phyloP scores from a whole-genome alignment of 345 rosid genomes.

The Cardamine occulta region DNA sequence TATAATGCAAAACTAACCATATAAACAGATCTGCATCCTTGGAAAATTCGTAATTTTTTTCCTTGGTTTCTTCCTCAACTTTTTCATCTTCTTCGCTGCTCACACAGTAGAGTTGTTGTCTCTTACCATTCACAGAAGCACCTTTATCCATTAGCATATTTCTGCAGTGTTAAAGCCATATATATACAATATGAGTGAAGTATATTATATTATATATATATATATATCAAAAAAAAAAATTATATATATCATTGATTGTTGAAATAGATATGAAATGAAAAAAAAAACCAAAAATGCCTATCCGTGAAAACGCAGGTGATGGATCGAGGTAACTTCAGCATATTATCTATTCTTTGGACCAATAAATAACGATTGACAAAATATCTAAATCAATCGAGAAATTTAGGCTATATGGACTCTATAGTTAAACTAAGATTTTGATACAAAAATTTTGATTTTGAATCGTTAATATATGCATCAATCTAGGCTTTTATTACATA shows the following conservation, averaged over 20 bases:
- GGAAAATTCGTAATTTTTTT: conserved; percentile 3
- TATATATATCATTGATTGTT: not conserved
- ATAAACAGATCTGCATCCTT: conserved; percentile 22
- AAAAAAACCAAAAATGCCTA: conserved; percentile 29
- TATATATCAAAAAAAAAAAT: conserved; percentile 9
- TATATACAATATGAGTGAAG: not conserved
- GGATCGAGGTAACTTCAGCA: conserved; percentile 2
- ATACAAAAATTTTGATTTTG: not conserved
- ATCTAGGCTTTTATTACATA: not conserved
- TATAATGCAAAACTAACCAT: conserved; percentile 32
- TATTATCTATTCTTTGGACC: not conserved
- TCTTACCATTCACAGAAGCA: conserved; percentile 35
- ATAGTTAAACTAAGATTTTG: not conserved
- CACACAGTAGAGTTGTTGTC: not conserved
- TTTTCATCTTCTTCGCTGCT: not conserved
- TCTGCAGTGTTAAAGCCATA: conserved; percentile 17
- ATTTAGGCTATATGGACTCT: not conserved
- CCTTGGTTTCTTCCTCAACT: not conserved
- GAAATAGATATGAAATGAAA: not conserved
- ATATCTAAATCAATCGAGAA: too few relatives aligned
- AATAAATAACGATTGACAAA: not conserved
- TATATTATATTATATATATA: conserved; percentile 13
- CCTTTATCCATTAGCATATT: conserved; percentile 22
- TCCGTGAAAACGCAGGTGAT: not conserved
- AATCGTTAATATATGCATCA: not conserved